Percentiles rank a stretch among this genome's conserved stretches.
Conservation (phyloP, 345 rosid genomes). For the Microthlaspi erraticum region DNA sequence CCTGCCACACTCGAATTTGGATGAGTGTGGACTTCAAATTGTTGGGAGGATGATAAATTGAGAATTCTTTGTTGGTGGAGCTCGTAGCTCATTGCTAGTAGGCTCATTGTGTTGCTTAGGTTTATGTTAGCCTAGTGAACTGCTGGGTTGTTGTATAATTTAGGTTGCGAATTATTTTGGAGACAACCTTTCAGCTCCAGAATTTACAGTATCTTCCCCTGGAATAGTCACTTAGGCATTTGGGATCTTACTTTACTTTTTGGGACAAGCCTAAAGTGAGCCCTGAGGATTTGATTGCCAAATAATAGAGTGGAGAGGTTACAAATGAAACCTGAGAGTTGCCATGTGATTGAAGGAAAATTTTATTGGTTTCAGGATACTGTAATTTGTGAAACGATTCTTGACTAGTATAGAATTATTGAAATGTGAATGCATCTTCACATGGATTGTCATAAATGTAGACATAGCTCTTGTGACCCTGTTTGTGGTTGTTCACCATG, state of each 20-base stretch:
- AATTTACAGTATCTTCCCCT: neutral
- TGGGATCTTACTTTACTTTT: neutral
- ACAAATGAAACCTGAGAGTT: neutral
- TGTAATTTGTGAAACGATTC: neutral
- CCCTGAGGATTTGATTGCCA: conserved; percentile 3
- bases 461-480: conserved; percentile 2
- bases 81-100: neutral
- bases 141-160: conserved; percentile 8
- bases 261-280: conserved; percentile 3
- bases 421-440: conserved; percentile 15
- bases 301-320: neutral
- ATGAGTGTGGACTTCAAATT: too few species aligned
- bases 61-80: conserved; percentile 3
- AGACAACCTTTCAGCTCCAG: neutral
- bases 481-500: conserved; percentile 5
- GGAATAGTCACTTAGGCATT: neutral
- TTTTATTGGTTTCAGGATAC: conserved; percentile 6
- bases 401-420: conserved; percentile 1
- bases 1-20: neutral
- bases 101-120: neutral
- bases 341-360: conserved; percentile 9
- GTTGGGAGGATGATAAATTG: too few species aligned
- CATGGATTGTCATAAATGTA: neutral
- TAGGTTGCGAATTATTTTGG: conserved; percentile 16
- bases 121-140: conserved; percentile 20